A percentile compares a stretch with the other conserved stretches of the same genome.
Conservation (phyloP, 805 yeast species). For the Myxozyma neotropica region DNA sequence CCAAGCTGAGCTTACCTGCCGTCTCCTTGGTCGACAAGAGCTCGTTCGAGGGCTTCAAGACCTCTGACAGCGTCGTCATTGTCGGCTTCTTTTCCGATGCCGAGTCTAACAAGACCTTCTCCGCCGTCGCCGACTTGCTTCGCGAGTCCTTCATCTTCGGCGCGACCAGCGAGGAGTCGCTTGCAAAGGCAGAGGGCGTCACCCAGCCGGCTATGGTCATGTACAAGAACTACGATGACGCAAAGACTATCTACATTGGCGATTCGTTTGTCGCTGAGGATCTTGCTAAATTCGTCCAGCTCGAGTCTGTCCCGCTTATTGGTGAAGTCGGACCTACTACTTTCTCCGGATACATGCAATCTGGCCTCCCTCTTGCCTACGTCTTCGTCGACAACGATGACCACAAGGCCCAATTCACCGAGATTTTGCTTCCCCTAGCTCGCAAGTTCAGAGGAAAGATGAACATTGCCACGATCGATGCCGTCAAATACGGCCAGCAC, state of each 20-base stretch:
- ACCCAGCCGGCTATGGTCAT: slow-evolving; percentile 53
- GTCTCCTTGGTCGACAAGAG: slow-evolving; percentile 55
- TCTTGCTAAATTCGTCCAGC: slow-evolving; percentile 53
- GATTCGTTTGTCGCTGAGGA: slow-evolving; percentile 42
- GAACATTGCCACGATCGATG: slow-evolving; percentile 88
- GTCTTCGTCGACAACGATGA: slow-evolving; percentile 75
- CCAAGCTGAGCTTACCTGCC: slow-evolving; percentile 79
- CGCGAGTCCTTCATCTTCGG: slow-evolving; percentile 69
- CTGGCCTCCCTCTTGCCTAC: slow-evolving; percentile 81
- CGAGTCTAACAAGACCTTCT: slow-evolving; percentile 59
- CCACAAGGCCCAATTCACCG: slow-evolving; percentile 60
- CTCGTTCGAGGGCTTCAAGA: slow-evolving; percentile 54
- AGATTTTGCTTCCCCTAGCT: slow-evolving; percentile 63
- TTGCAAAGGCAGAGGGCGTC: slow-evolving; percentile 48
- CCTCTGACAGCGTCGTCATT: slow-evolving; percentile 46
- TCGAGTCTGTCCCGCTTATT: slow-evolving; percentile 76
- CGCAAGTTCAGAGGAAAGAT: slow-evolving; percentile 75
- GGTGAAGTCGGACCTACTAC: slow-evolving; percentile 86
- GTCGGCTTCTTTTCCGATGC: slow-evolving; percentile 60
- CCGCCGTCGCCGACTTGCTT: slow-evolving; percentile 60
- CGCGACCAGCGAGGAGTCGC: slow-evolving; percentile 47
- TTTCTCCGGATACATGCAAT: slow-evolving; percentile 70
- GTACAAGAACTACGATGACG: slow-evolving; percentile 43
- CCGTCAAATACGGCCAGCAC: slow-evolving; percentile 76
- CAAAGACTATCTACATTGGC: slow-evolving; percentile 39